These are phyloP conservation scores for Hansenula sp. DNA, from an alignment of 1,139 yeast species.

Conservation along the genomic window DNA sequence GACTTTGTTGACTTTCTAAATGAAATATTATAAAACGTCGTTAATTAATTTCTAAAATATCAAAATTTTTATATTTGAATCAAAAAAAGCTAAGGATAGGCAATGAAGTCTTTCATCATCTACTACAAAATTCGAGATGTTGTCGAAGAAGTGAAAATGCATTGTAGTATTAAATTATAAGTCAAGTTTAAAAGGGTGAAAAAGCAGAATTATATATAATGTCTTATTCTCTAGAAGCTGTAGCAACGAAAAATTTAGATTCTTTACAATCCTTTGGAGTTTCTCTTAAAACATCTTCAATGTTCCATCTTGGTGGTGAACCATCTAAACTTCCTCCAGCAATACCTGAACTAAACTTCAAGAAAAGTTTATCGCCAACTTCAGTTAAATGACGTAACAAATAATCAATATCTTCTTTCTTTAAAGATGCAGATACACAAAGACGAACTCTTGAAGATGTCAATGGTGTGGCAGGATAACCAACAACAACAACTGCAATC, in stretches of 20 bases:
- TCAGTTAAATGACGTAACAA: conserved; percentile 69
- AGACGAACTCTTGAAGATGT: conserved; percentile 87
- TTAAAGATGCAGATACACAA: conserved; percentile 88
- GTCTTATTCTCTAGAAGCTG: conserved; percentile 7
- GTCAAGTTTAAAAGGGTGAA: no score
- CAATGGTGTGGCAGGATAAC: conserved; percentile 96
- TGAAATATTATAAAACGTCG: no score
- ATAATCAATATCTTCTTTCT: conserved; percentile 88
- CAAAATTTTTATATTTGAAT: no score
- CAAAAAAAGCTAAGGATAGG: no score
- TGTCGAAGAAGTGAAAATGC: no score
- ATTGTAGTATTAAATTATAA: no score
- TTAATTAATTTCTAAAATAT: no score
- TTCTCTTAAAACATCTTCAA: conserved; percentile 70
- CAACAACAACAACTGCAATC: conserved; percentile 93
- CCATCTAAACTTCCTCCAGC: conserved; percentile 62
- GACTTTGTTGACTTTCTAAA: no score
- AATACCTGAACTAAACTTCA: conserved; percentile 75
- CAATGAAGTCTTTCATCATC: no score
- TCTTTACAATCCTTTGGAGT: conserved; percentile 69
- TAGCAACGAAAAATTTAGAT: conserved; percentile 31
- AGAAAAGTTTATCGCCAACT: conserved; percentile 70
- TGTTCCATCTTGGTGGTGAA: conserved; percentile 67
- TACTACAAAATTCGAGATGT: no score
- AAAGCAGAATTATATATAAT: no score